Evolutionary conservation across 805 yeast genomes (phyloP), one percentile per base, ranked within the genome.

Genomic region (Cyberlindnera americana): DNA sequence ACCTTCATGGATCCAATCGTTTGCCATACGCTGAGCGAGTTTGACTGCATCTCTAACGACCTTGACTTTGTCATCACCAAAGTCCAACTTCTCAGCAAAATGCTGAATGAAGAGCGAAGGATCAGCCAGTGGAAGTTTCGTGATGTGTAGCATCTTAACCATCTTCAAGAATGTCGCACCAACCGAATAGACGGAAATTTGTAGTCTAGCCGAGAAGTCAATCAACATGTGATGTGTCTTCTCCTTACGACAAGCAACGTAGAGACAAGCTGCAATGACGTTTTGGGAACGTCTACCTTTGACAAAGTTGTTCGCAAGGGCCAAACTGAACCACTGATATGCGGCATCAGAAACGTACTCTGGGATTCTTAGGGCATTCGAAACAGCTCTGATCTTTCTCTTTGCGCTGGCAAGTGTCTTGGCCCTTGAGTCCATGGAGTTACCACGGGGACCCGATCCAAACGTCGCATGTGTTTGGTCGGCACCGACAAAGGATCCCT

Each of bases 281-380:
- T 91, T 90, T 58, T 90, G 97, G 3, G 97, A 88, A 46, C 93
- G 68, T 53, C 99, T 73, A n/a, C 99, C 99, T 61, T 91, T 96
- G 18, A 93, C 98, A 59, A 93, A 93, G 58, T 89, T 90, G 48
- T 83, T 75, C 2, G 88, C 75, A 21, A 95, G 69, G 0, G 98
- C 98, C 40, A 89, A 67, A 49, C 81, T 81, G 62, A 87, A 95
- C 91, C 95, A 88, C 43, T 84, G 86, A 51, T 78, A 75, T 0
- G 96, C 97, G 11, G 91, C 81, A 43, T 86, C 95, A 2, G 89
- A 75, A 11, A 91, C 80, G 59, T 78, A 83, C 33, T 87, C 96
- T 3, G 95, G 88, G 41, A 95, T 88, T 24, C 68, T 67, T 42
- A 93, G 68, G 3, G 88, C 86, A 30, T 73, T 71, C 1, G 97